A percentile compares a stretch with the other conserved stretches of the same genome.
Evolutionary conservation across 2,329 filamentous ascomycete genomes (phyloP).

Genomic region (Westerdykella ornata): DNA sequence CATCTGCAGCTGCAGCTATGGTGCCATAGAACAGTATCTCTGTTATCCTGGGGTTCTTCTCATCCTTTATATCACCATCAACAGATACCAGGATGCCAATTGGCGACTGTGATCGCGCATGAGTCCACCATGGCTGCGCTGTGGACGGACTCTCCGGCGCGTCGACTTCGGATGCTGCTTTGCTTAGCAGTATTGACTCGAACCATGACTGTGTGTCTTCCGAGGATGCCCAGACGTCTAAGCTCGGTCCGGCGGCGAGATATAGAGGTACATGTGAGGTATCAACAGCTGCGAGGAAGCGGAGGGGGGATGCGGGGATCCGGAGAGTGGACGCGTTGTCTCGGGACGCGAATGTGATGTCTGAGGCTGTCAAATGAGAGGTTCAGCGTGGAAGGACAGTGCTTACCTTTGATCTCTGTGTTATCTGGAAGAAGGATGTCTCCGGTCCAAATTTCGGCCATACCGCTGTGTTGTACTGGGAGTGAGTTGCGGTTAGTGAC

Average conservation of each 20-base stretch:
- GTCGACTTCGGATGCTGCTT: constrained; percentile 5
- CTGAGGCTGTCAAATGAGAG: constrained; percentile 11
- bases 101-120: constrained; percentile 33
- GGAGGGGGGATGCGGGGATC: constrained; percentile 16
- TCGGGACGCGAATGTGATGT: constrained; percentile 24
- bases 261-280: constrained; percentile 37
- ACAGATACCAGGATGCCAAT: constrained; percentile 37
- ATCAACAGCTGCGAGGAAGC: constrained; percentile 38
- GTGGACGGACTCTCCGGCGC: constrained; percentile 4
- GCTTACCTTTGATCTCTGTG: constrained; percentile 19
- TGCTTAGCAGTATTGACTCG: constrained; percentile 28
- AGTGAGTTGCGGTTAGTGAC: too few relatives aligned
- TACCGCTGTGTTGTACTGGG: constrained; percentile 6
- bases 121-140: constrained; percentile 34
- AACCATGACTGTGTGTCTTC: constrained; percentile 38
- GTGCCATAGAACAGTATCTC: constrained; percentile 45
- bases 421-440: constrained; percentile 27
- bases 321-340: constrained; percentile 12
- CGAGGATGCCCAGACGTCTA: constrained; percentile 35
- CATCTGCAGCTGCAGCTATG: constrained; percentile 11
- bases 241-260: constrained; percentile 33
- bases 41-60: constrained; percentile 24
- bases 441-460: constrained; percentile 33
- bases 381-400: background rate
- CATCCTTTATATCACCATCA: background rate